These are phyloP conservation scores for Aureobasidium mangrovei DNA, from an alignment of 2,329 filamentous ascomycete genomes.

Conservation along the genomic window DNA sequence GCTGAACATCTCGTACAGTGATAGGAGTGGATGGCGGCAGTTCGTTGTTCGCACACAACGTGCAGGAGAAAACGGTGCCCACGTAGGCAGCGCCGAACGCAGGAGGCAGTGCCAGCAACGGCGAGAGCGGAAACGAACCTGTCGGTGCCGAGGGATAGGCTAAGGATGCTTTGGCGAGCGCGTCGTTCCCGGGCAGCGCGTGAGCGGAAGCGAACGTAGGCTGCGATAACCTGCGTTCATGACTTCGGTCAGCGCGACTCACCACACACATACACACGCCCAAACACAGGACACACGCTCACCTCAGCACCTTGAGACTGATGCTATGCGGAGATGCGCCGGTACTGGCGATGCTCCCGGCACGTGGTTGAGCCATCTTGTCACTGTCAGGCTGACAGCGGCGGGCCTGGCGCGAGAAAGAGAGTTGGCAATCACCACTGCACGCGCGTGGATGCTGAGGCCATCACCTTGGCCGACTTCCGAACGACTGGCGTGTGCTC, in stretches of 20 bases:
- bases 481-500: conserved; percentile 9
- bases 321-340: conserved; percentile 57
- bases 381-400: not conserved
- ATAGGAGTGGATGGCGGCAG: conserved; percentile 32
- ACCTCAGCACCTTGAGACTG: conserved; percentile 77
- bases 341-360: not conserved
- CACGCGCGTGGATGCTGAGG: not conserved
- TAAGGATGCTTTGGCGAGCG: conserved; percentile 58
- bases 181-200: conserved; percentile 47
- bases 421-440: not conserved
- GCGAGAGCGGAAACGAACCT: conserved; percentile 48
- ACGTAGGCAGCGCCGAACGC: conserved; percentile 93
- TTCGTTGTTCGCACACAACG: conserved; percentile 93
- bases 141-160: conserved; percentile 51
- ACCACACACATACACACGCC: not conserved
- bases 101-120: conserved; percentile 71
- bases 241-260: conserved; percentile 10
- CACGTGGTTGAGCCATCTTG: conserved; percentile 6
- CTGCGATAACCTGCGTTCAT: conserved; percentile 61
- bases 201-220: conserved; percentile 65
- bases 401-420: not conserved
- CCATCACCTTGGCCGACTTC: not conserved
- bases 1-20: conserved; percentile 64
- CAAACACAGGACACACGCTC: conserved; percentile 39
- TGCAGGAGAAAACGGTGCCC: conserved; percentile 89